Base-by-base conservation (phyloP, 495 filamentous ascomycete species). In the Rhypophila decipiens region DNA sequence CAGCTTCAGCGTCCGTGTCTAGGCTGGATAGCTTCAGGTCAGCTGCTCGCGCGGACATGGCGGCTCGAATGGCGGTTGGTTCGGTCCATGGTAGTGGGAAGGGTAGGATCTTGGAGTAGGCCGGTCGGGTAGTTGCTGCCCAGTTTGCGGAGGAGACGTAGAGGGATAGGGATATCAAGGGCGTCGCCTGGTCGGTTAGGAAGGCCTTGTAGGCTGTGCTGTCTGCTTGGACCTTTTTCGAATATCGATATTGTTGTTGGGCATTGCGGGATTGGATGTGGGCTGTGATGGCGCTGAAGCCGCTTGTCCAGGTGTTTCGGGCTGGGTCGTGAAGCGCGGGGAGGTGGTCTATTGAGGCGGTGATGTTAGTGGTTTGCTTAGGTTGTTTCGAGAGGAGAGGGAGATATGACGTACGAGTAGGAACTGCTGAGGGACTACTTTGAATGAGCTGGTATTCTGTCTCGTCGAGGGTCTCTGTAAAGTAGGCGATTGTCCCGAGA, bases 81-180 rank as follows among this genome's bases (percentile, higher is more conserved):
- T 87, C 77, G 39, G 83, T 84, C 79, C 87, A 96, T 58, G 86
- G 85, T 42, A 84, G 76, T 8, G 93, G 87, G 73, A 90, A 90
- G 18, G 84, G 82, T 24, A 96, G 80, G 47, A 95, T 76, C 3
- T 69, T 61, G 45, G 80, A 82, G 69, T 85, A 91, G 24, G 87
- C 80, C 8, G 88, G 86, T 7, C 85, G 81, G 27, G 88, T 95
- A 31, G 72, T 61, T 39, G 66, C 58, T 48, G 76, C 72, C 73
- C 90, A 98, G 68, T 96, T 96, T 48, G 84, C 77, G 52, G 82
- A 84, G 33, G 88, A 93, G 58, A 90, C 82, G 67, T 93, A 97
- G 54, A 98, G 83, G 43, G 80, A 89, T 55, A 91, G 80, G 52
- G 87, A 80, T 54, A 93, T 52, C 44, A 94, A 79, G 18, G 79